Evolutionary conservation across 2,329 filamentous ascomycete species (phyloP).

Genomic region (Phaeosphaeria sp.): DNA sequence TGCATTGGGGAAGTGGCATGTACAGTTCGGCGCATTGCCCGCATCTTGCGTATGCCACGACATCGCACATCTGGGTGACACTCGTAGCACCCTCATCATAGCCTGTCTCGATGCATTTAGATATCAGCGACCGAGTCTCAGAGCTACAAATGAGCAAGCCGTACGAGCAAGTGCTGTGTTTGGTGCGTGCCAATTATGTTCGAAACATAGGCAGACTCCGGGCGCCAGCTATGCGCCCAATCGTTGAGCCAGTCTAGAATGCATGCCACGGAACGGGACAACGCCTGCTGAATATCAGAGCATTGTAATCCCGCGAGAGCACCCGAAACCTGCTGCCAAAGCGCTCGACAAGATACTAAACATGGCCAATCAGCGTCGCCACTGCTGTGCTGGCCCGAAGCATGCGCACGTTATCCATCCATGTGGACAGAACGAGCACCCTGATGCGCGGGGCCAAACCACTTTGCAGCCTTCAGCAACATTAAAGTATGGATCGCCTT

Average conservation of each 20-base stretch:
- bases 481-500: slow-evolving; percentile 20
- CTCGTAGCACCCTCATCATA: slow-evolving; percentile 12
- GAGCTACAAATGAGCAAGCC: slow-evolving; percentile 16
- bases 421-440: slow-evolving; percentile 36
- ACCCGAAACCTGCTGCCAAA: slow-evolving; percentile 26
- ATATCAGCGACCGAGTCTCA: slow-evolving; percentile 22
- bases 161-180: slow-evolving; percentile 21
- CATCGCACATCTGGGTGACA: slow-evolving; percentile 18
- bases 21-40: slow-evolving; percentile 6
- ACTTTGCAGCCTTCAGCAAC: slow-evolving; percentile 7
- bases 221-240: slow-evolving; percentile 42
- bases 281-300: slow-evolving; percentile 19
- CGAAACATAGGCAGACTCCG: slow-evolving; percentile 39
- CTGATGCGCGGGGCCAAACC: slow-evolving; percentile 28
- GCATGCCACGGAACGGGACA: slow-evolving; percentile 35
- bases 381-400: slow-evolving; percentile 30
- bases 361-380: slow-evolving; percentile 36
- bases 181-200: slow-evolving; percentile 32
- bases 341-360: slow-evolving; percentile 27
- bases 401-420: slow-evolving; percentile 25
- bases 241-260: slow-evolving; percentile 28
- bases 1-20: slow-evolving; percentile 6
- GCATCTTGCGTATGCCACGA: slow-evolving; percentile 18
- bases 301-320: slow-evolving; percentile 22
- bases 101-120: not conserved